A percentile compares a stretch with the other conserved stretches of the same genome.
These are phyloP conservation scores for Colletotrichum sp. DNA, from an alignment of 2,329 filamentous ascomycete species.

Conservation along the genomic window DNA sequence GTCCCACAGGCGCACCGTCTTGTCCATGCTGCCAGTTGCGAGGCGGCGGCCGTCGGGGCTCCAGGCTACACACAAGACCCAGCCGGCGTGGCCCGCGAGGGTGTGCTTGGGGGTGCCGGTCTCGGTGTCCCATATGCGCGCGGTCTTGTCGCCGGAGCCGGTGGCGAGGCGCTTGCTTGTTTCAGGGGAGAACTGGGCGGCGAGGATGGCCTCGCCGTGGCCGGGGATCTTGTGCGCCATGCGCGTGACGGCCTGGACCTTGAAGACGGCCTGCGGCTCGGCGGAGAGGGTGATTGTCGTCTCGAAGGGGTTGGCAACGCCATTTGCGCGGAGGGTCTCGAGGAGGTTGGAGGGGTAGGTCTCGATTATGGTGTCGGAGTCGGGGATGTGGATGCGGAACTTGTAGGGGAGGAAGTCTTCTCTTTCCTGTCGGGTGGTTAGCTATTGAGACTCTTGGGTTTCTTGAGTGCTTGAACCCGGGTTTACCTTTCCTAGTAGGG, in stretches of 20 bases:
- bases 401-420: slow-evolving; percentile 67
- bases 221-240: slow-evolving; percentile 89
- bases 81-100: slow-evolving; percentile 84
- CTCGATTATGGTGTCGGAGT: slow-evolving; percentile 57
- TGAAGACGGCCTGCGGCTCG: slow-evolving; percentile 89
- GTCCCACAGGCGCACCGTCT: slow-evolving; percentile 89
- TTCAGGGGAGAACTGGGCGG: slow-evolving; percentile 83
- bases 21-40: slow-evolving; percentile 93
- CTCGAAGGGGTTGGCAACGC: slow-evolving; percentile 63
- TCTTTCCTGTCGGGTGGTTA: slow-evolving; percentile 42
- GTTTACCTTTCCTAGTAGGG: slow-evolving; percentile 73
- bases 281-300: slow-evolving; percentile 60
- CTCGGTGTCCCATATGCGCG: slow-evolving; percentile 92
- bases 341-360: slow-evolving; percentile 61
- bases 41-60: slow-evolving; percentile 82
- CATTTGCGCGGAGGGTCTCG: slow-evolving; percentile 58
- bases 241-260: slow-evolving; percentile 88
- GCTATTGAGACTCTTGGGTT: no score
- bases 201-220: slow-evolving; percentile 89
- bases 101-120: slow-evolving; percentile 89
- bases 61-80: slow-evolving; percentile 89
- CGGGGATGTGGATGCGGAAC: slow-evolving; percentile 64
- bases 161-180: slow-evolving; percentile 81
- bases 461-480: no score
- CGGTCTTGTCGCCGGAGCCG: slow-evolving; percentile 89